Base-by-base conservation (phyloP, 441 rosid genomes). In the Caryocar brasiliense region DNA sequence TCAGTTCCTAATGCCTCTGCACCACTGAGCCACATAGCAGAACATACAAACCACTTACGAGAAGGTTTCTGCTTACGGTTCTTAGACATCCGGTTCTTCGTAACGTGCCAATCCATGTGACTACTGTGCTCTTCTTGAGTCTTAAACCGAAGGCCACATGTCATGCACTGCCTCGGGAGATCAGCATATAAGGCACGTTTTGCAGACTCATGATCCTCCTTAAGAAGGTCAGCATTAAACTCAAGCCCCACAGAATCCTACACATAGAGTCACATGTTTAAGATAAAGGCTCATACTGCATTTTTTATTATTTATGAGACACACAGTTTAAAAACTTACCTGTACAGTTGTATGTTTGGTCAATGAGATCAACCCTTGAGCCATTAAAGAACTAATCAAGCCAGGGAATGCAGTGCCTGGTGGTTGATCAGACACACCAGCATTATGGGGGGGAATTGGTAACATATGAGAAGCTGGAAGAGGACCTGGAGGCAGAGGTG, bases 71-170 rank as follows among this genome's bases (percentile, higher is more conserved):
- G 97, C 47, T 86, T 87, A 43, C 86, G 95, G 58, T 65, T 89
- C 76, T 82, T 93, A 25, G 96, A 83, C 93, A 72, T 89, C 40
- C 99, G 80, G 67, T 93, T 93, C 76, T 68, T 93, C 1, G 97
- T 89, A 50, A 93, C 99, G 74, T 93, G 97, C 99, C 99, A 93
- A 75, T 93, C 99, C 99, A 93, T 93, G 64, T 86, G 96, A 62
- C 68, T 74, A 47, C 99, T 89, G 61, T 93, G 99, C 56, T 86
- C 95, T 65, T 89, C 97, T 72, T 93, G 99, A 58, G 70, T 71
- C 69, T 77, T 86, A 51, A 93, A 93, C 24, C 99, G 86, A 48
- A 81, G 78, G 62, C 99, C 99, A 62, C 99, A 93, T 24, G 97
- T 82, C 24, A 89, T 82, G 71, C 97, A 93, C 70, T 93, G 97